A percentile compares a stretch with the other conserved stretches of the same genome.
These are phyloP conservation scores for Kodamaea sagamina DNA, from an alignment of 805 yeast species.

Conservation along the genomic window DNA sequence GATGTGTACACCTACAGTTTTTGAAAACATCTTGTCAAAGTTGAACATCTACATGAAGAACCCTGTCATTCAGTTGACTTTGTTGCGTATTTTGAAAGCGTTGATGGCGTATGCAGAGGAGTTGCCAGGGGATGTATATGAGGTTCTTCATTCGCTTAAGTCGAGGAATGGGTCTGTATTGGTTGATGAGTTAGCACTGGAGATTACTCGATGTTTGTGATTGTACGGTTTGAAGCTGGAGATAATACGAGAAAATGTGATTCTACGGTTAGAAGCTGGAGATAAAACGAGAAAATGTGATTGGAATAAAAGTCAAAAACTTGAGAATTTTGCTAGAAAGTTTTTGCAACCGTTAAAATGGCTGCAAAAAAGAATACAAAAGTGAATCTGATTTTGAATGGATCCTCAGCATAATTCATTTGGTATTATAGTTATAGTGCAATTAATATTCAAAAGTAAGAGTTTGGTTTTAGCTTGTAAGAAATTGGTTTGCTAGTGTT, in stretches of 20 bases:
- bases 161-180: constrained; percentile 32
- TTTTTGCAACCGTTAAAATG: too few relatives aligned
- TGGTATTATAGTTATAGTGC: too few relatives aligned
- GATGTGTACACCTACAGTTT: constrained; percentile 30
- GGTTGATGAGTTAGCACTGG: constrained; percentile 38
- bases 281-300: too few relatives aligned
- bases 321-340: too few relatives aligned
- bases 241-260: too few relatives aligned
- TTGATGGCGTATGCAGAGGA: constrained; percentile 7
- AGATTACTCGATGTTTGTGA: constrained; percentile 18
- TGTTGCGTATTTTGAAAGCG: constrained; percentile 29
- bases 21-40: constrained; percentile 33
- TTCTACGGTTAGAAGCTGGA: neutral
- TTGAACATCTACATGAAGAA: constrained; percentile 28
- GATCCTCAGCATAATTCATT: too few relatives aligned
- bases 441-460: too few relatives aligned
- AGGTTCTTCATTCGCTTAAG: constrained; percentile 10
- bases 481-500: too few relatives aligned
- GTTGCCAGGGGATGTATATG: constrained; percentile 6
- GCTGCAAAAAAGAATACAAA: neutral
- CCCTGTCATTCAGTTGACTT: constrained; percentile 40
- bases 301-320: too few relatives aligned
- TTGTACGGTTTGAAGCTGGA: neutral
- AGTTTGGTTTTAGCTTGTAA: too few relatives aligned
- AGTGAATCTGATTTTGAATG: too few relatives aligned